Conservation (phyloP, 2,329 filamentous ascomycete species). For the Colletotrichum sp. region DNA sequence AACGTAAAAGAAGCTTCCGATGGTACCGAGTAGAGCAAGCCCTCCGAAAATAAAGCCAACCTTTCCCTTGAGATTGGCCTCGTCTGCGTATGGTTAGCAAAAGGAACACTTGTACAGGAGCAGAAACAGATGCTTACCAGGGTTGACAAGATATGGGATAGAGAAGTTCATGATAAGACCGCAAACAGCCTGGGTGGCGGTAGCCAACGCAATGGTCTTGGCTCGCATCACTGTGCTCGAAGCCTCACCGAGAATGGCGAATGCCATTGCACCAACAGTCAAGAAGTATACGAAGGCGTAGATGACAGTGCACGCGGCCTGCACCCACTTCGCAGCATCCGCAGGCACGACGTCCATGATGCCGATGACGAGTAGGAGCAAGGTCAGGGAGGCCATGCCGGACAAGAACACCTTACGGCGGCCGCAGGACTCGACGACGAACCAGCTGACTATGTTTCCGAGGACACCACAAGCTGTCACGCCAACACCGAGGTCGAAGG, state of each 20-base stretch:
- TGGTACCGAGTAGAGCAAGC: constrained; percentile 19
- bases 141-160: constrained; percentile 30
- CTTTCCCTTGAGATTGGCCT: constrained; percentile 37
- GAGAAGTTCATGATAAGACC: constrained; percentile 35
- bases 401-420: constrained; percentile 46
- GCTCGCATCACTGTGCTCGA: constrained; percentile 49
- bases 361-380: constrained; percentile 46
- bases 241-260: constrained; percentile 60
- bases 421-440: constrained; percentile 43
- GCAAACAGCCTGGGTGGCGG: constrained; percentile 42
- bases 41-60: constrained; percentile 28
- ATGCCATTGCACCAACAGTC: constrained; percentile 35
- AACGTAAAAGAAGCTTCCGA: constrained; percentile 25
- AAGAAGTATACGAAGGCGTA: constrained; percentile 39
- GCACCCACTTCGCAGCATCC: constrained; percentile 46
- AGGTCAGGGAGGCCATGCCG: constrained; percentile 42
- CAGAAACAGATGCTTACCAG: no score
- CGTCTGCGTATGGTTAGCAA: background rate
- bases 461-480: constrained; percentile 43
- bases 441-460: constrained; percentile 46
- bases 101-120: no score
- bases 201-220: constrained; percentile 49
- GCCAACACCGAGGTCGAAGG: constrained; percentile 44
- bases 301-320: constrained; percentile 52
- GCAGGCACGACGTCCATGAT: constrained; percentile 49